These are phyloP conservation scores for Trametes elegans DNA, from an alignment of 768 basidiomycete species.

Conservation along the genomic window DNA sequence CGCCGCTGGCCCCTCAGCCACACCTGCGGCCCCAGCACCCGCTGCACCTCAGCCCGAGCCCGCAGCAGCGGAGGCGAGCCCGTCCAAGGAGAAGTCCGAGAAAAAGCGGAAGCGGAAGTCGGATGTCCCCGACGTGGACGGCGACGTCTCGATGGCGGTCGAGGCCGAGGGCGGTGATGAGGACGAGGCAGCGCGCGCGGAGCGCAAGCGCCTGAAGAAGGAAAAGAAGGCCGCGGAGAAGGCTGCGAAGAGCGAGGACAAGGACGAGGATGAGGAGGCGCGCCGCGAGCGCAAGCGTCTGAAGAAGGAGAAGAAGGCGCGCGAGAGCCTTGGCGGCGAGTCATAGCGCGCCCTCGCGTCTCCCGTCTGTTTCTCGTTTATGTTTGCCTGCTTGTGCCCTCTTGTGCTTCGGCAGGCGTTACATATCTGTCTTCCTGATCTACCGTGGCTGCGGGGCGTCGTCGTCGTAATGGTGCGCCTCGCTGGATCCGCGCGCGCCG, in stretches of 20 bases:
- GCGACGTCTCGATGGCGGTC: constrained; percentile 41
- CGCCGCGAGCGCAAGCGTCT: constrained; percentile 31
- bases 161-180: constrained; percentile 48
- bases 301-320: constrained; percentile 37
- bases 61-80: constrained; percentile 31
- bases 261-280: constrained; percentile 37
- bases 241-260: constrained; percentile 56
- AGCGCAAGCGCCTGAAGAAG: constrained; percentile 32
- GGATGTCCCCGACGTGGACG: constrained; percentile 45
- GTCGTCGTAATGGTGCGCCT: not conserved
- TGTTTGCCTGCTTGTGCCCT: not conserved
- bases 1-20: constrained; percentile 36
- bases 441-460: no score
- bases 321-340: constrained; percentile 39
- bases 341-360: constrained; percentile 13
- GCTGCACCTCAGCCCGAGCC: constrained; percentile 21
- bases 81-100: constrained; percentile 52
- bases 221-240: constrained; percentile 35
- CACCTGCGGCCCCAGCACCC: constrained; percentile 23
- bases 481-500: not conserved
- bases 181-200: constrained; percentile 38
- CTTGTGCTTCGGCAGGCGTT: not conserved
- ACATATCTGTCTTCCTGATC: no score
- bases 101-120: constrained; percentile 87
- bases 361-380: not conserved